phyloP scores from a whole-genome alignment of 2,329 filamentous ascomycete species.

The Botrytis hyacinthi region DNA sequence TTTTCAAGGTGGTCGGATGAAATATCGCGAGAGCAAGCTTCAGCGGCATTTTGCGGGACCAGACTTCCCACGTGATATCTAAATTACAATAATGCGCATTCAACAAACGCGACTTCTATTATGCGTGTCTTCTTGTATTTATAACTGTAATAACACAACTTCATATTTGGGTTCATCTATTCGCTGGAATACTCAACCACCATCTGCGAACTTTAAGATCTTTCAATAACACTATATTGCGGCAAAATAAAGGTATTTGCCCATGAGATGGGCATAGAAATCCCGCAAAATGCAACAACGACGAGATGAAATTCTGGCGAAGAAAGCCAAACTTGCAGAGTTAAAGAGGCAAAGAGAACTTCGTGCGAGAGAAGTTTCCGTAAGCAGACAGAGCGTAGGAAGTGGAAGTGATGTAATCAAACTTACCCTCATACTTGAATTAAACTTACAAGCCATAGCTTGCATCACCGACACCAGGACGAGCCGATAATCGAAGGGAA shows the following conservation, averaged over 20 bases:
- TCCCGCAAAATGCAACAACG: constrained; percentile 57
- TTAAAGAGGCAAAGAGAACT: constrained; percentile 89
- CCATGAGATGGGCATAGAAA: constrained; percentile 34
- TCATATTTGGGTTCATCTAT: not conserved
- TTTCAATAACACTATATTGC: constrained; percentile 3
- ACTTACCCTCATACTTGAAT: constrained; percentile 31
- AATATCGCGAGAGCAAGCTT: constrained; percentile 18
- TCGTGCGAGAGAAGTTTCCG: constrained; percentile 71
- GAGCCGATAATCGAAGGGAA: constrained; percentile 67
- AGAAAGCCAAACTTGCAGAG: constrained; percentile 95
- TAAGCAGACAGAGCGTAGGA: constrained; percentile 66
- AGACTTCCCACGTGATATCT: constrained; percentile 15
- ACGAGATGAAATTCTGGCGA: constrained; percentile 93
- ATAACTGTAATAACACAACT: constrained; percentile 8
- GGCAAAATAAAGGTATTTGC: constrained; percentile 16
- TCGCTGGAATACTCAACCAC: not conserved
- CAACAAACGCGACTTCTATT: constrained; percentile 3
- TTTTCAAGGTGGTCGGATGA: constrained; percentile 30
- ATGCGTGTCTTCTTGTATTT: constrained; percentile 5
- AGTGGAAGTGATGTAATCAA: constrained; percentile 67
- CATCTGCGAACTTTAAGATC: not conserved
- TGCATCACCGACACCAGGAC: constrained; percentile 66
- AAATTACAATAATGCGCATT: constrained; percentile 18
- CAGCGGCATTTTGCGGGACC: constrained; percentile 21
- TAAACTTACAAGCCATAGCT: constrained; percentile 49